Percentiles rank a stretch among this genome's conserved stretches.
Conservation (phyloP, 1,284 basidiomycete genomes). For the Naganishia liquefaciens region DNA sequence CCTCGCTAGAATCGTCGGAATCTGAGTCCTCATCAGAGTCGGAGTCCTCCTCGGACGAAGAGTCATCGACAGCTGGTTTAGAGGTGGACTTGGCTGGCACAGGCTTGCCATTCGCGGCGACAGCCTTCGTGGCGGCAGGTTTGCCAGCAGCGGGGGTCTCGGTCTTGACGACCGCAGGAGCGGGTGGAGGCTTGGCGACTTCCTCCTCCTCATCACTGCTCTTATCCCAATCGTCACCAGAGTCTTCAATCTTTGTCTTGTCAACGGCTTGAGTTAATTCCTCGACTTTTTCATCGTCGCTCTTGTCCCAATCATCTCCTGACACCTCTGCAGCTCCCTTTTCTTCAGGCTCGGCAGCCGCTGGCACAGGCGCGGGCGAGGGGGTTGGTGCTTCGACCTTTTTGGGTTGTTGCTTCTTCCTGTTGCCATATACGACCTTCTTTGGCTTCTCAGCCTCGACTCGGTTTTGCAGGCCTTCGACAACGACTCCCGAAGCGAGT, state of each 20-base stretch:
- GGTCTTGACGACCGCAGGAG: constrained; percentile 41
- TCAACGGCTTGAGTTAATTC: constrained; percentile 42
- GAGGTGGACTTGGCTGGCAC: constrained; percentile 26
- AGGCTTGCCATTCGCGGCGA: constrained; percentile 29
- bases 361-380: constrained; percentile 45
- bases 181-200: constrained; percentile 28
- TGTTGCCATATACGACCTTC: constrained; percentile 76
- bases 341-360: constrained; percentile 39
- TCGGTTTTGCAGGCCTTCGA: constrained; percentile 73
- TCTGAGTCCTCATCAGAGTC: constrained; percentile 58
- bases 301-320: constrained; percentile 54
- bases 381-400: constrained; percentile 45
- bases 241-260: constrained; percentile 48
- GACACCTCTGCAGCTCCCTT: constrained; percentile 43
- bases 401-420: constrained; percentile 68
- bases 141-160: constrained; percentile 30
- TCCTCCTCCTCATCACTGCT: constrained; percentile 70
- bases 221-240: constrained; percentile 76
- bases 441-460: constrained; percentile 59
- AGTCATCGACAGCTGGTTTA: constrained; percentile 24
- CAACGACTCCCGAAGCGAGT: constrained; percentile 81
- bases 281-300: constrained; percentile 45
- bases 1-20: constrained; percentile 44
- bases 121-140: constrained; percentile 25
- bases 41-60: constrained; percentile 43